Base-by-base conservation (phyloP, 2,329 filamentous ascomycete genomes). In the Cyanodermella asteris region DNA sequence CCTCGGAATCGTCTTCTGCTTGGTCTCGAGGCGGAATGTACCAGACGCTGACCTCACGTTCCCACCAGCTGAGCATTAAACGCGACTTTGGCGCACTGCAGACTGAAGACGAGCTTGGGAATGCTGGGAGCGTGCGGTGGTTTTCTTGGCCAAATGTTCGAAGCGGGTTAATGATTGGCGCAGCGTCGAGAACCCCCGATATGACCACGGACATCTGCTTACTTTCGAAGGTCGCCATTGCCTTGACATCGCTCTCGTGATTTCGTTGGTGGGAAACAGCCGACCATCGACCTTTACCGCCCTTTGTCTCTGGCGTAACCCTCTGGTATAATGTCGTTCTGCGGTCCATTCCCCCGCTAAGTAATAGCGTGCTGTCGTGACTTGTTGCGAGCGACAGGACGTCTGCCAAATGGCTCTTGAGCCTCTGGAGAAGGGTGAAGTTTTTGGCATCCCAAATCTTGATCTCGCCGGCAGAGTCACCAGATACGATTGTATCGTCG, bases 371-470 rank as follows among this genome's bases (percentile, higher is more conserved):
- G 10, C 84, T 84, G 41, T 91, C 77, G 5, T 64, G 59, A 40
- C 74, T 90, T 16, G 71, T 65, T 3, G 78, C 72, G n/a, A 97
- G 59, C 42, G 82, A 84, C 31, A 97, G 58, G 4, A 91, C 72
- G 49, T 97, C 87, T 22, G 84, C 78, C 36, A 78, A 71, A 43
- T 97, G 87, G 14, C 73, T 71, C 40, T 81, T 72, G 27, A 97
- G 66, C 25, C 82, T 64, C 43, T 97, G 87, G 18, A 69, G 62
- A 38, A 91, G 68, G 4, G 81, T 82, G 46, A 84, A 91, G 26
- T 78, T 91, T 51, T 76, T 82, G 28, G 80, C 78, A 43, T 91
- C 80, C 74, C 82, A 97, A 42, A 94, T 77, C 35, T 78, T 72
- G 20, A 97, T 61, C 44, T 94, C 81, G 16, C 87, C 87, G 5